Conservation (phyloP, 1,284 basidiomycete species). For the Cutaneotrichosporon mucoides region DNA sequence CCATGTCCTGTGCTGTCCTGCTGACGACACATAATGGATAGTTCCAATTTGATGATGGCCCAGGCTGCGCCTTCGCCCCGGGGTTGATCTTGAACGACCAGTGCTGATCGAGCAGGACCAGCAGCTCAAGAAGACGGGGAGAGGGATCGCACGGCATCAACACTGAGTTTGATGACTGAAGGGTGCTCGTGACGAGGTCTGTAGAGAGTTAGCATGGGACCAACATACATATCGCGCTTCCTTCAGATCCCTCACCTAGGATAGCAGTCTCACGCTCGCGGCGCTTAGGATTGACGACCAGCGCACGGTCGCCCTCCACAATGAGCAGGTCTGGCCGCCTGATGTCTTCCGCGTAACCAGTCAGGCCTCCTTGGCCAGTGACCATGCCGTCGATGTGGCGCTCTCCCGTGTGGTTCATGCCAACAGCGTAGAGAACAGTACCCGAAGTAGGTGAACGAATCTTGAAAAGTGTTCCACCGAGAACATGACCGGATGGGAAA, state of each 20-base stretch:
- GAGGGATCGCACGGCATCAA: constrained; percentile 91
- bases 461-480: constrained; percentile 98
- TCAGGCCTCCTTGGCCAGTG: constrained; percentile 55
- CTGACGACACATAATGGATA: constrained; percentile 87
- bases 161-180: constrained; percentile 72
- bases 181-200: constrained; percentile 82
- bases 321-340: constrained; percentile 87
- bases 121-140: constrained; percentile 84
- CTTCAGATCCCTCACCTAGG: constrained; percentile 58
- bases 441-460: constrained; percentile 94
- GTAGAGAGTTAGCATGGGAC: background rate
- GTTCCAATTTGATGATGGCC: constrained; percentile 28
- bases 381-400: constrained; percentile 94
- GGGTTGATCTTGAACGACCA: constrained; percentile 80
- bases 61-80: background rate
- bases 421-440: constrained; percentile 91
- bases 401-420: constrained; percentile 95
- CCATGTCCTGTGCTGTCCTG: constrained; percentile 85
- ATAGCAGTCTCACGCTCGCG: constrained; percentile 88
- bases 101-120: constrained; percentile 94
- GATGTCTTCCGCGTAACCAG: constrained; percentile 61
- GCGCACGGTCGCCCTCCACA: constrained; percentile 81
- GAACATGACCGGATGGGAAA: constrained; percentile 90
- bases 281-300: constrained; percentile 75
- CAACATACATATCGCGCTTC: background rate